A percentile compares a stretch with the other conserved stretches of the same genome.
Evolutionary conservation across 352 stramenopile genomes (phyloP).

Genomic region (Pythium rhizo-oryzae): DNA sequence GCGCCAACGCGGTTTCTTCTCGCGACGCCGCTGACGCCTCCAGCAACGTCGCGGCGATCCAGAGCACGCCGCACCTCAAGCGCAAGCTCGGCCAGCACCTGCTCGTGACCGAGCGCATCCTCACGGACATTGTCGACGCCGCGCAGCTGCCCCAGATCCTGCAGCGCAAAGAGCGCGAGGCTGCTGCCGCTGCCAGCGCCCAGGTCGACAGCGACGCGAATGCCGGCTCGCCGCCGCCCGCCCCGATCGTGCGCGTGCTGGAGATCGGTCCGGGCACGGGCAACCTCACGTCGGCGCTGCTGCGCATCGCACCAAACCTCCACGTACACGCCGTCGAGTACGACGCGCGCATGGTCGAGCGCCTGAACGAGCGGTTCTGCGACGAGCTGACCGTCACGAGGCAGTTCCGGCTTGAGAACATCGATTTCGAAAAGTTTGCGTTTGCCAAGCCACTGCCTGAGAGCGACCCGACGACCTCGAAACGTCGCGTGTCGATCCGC

Average conservation of each 20-base stretch:
- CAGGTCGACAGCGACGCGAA: too few relatives aligned
- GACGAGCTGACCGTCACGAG: conserved; percentile 16
- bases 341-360: conserved; percentile 75
- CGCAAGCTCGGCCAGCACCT: conserved; percentile 85
- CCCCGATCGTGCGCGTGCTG: conserved; percentile 51
- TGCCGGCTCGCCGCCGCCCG: too few relatives aligned
- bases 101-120: conserved; percentile 63
- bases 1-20: too few relatives aligned
- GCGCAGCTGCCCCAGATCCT: conserved; percentile 41
- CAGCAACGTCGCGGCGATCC: conserved; percentile 54
- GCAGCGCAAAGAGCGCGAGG: too few relatives aligned
- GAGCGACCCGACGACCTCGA: too few relatives aligned
- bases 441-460: conserved; percentile 27
- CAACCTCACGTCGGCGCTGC: conserved; percentile 83
- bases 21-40: too few relatives aligned
- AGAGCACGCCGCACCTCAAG: conserved; percentile 72
- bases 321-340: conserved; percentile 76
- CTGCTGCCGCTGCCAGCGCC: too few relatives aligned
- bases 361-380: conserved; percentile 62
- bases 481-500: conserved; percentile 15
- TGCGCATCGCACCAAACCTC: conserved; percentile 47
- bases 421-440: conserved; percentile 49
- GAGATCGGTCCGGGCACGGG: conserved; percentile 86
- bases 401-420: conserved; percentile 40
- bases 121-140: conserved; percentile 66